Percentiles rank a stretch among this genome's conserved stretches.
These are phyloP conservation scores for Saprolegnia parasitica DNA, from an alignment of 352 stramenopile genomes.

Conservation along the genomic window DNA sequence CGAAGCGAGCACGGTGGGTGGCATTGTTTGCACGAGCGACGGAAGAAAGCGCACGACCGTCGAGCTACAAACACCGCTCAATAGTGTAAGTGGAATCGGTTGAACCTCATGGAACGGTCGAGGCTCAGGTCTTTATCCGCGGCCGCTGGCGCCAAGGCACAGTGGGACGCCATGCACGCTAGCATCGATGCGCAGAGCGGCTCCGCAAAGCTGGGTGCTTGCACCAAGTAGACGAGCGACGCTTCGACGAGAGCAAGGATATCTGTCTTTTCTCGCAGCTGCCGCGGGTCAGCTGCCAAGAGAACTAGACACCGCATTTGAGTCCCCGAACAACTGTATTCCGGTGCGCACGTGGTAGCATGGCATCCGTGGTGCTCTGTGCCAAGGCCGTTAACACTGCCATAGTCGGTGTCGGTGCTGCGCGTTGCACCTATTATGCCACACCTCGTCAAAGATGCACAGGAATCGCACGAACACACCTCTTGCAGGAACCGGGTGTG, in stretches of 20 bases:
- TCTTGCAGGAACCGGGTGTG: conserved; percentile 45
- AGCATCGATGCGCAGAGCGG: no score
- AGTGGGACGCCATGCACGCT: not conserved
- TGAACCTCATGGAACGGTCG: conserved; percentile 22
- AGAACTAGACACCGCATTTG: not conserved
- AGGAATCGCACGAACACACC: not conserved
- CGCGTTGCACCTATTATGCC: not conserved
- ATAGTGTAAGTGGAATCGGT: not conserved
- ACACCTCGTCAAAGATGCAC: not conserved
- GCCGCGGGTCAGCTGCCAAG: not conserved
- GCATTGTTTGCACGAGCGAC: conserved; percentile 26
- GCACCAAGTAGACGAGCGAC: not conserved
- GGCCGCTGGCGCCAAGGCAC: not conserved
- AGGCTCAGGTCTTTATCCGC: not conserved
- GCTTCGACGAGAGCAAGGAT: not conserved
- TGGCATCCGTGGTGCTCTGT: conserved; percentile 47
- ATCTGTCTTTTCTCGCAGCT: not conserved
- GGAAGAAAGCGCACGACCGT: conserved; percentile 45
- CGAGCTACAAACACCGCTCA: conserved; percentile 29
- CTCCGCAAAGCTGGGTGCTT: not conserved
- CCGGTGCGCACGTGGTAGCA: not conserved
- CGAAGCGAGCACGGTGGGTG: not conserved
- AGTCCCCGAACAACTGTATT: not conserved
- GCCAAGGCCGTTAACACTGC: not conserved
- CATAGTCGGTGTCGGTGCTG: not conserved